phyloP scores from a whole-genome alignment of 306 rosid genomes.

The Senna siamea region DNA sequence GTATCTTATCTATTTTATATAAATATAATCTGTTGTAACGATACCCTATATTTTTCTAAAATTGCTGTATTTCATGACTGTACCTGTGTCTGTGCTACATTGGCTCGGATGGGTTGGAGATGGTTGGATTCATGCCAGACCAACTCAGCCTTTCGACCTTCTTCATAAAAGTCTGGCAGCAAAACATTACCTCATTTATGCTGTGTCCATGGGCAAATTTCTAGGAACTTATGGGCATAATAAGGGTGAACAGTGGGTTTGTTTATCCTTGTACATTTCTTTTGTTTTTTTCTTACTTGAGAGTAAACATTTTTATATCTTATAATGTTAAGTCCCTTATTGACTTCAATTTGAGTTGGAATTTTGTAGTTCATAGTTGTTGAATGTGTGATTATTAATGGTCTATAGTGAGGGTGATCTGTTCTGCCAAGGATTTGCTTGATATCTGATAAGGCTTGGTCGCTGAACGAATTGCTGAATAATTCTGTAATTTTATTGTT shows the following conservation, averaged over 20 bases:
- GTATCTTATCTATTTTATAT: background rate
- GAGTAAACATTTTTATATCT: constrained; percentile 20
- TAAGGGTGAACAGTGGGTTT: constrained; percentile 16
- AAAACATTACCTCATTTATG: background rate
- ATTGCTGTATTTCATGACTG: background rate
- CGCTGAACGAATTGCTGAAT: no score
- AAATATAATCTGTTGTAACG: background rate
- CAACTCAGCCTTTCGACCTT: constrained; percentile 2
- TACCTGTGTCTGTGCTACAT: background rate
- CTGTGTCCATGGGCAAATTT: background rate
- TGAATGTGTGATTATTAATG: constrained; percentile 10
- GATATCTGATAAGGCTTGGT: no score
- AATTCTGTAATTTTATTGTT: no score
- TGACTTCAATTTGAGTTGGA: constrained; percentile 27
- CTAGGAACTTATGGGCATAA: constrained; percentile 4
- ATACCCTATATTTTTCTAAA: background rate
- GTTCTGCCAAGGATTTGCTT: constrained; percentile 26
- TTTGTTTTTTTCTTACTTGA: constrained; percentile 24
- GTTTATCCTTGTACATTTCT: constrained; percentile 11
- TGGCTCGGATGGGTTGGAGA: constrained; percentile 26
- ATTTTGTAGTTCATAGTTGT: constrained; percentile 16
- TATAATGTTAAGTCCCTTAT: constrained; percentile 12
- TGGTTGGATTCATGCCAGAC: background rate
- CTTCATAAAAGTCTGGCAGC: constrained; percentile 7
- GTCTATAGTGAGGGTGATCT: background rate